Evolutionary conservation across 495 filamentous ascomycete genomes (phyloP).

Genomic region (Penicillium longicatenatum): DNA sequence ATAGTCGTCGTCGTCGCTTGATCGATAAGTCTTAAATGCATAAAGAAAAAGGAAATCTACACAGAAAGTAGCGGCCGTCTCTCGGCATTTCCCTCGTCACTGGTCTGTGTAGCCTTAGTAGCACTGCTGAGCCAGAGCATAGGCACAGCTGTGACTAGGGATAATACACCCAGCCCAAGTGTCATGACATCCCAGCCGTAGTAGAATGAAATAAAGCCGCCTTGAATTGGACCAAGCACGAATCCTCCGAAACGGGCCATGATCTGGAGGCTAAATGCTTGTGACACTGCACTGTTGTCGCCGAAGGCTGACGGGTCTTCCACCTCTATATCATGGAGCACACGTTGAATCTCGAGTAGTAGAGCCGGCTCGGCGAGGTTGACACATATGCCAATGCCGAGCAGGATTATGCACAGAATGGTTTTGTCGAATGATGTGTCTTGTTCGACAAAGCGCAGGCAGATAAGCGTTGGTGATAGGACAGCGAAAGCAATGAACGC

Average conservation of each 20-base stretch:
- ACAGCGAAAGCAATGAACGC: constrained; percentile 48
- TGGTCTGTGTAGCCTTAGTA: background rate
- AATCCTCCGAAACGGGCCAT: constrained; percentile 35
- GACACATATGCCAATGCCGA: background rate
- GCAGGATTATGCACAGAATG: background rate
- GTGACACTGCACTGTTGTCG: constrained; percentile 53
- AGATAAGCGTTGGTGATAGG: constrained; percentile 48
- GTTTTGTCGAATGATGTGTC: constrained; percentile 27
- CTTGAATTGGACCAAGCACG: constrained; percentile 20
- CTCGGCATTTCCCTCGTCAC: background rate
- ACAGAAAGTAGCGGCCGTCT: background rate
- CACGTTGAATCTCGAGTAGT: constrained; percentile 31
- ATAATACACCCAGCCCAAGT: constrained; percentile 23
- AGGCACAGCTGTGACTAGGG: constrained; percentile 23
- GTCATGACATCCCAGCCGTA: constrained; percentile 24
- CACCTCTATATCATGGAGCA: constrained; percentile 60
- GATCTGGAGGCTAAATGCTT: constrained; percentile 57
- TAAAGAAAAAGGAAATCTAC: background rate
- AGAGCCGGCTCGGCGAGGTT: background rate
- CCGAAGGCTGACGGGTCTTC: constrained; percentile 51
- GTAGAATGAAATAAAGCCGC: constrained; percentile 16
- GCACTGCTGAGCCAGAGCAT: constrained; percentile 21
- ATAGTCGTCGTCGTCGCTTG: background rate
- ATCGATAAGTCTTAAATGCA: background rate
- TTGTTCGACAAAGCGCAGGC: constrained; percentile 47